Evolutionary conservation across 2,329 filamentous ascomycete species (phyloP).

Genomic region (Fusarium sp.): DNA sequence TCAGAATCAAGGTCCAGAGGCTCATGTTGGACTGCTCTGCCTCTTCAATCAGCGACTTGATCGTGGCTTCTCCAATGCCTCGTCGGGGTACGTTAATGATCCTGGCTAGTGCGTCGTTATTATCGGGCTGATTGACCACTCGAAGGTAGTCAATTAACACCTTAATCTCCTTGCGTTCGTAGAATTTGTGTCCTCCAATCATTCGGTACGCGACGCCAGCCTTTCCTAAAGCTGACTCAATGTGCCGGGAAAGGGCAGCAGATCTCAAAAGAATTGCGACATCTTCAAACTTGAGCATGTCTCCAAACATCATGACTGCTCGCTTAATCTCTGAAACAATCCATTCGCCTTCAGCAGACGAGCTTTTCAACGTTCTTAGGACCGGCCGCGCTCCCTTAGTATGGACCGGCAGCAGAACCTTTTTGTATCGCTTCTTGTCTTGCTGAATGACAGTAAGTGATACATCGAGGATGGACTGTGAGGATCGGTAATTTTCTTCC

Average conservation of each 20-base stretch:
- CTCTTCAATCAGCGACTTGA: constrained; percentile 80
- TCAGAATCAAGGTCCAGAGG: constrained; percentile 78
- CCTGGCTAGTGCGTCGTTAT: constrained; percentile 86
- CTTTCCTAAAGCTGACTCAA: constrained; percentile 85
- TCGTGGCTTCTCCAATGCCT: constrained; percentile 82
- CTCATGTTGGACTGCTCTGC: constrained; percentile 76
- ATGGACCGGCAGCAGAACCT: constrained; percentile 83
- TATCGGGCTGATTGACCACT: constrained; percentile 84
- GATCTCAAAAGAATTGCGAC: constrained; percentile 90
- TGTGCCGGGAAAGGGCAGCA: constrained; percentile 82
- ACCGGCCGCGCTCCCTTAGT: constrained; percentile 83
- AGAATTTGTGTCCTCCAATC: constrained; percentile 91
- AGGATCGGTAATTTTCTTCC: constrained; percentile 95
- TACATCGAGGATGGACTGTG: constrained; percentile 82
- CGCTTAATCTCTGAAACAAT: constrained; percentile 86
- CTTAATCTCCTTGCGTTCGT: constrained; percentile 91
- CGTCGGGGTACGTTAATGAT: constrained; percentile 88
- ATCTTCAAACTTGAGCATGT: constrained; percentile 79
- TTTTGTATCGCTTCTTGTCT: constrained; percentile 82
- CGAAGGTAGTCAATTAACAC: constrained; percentile 88
- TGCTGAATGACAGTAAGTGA: constrained; percentile 92
- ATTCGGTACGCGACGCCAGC: constrained; percentile 89
- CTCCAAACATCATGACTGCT: constrained; percentile 75
- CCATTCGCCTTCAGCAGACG: constrained; percentile 85
- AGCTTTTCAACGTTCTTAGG: constrained; percentile 77